These are phyloP conservation scores for Pulveroboletus sp. DNA, from an alignment of 768 basidiomycete genomes.

Conservation along the genomic window DNA sequence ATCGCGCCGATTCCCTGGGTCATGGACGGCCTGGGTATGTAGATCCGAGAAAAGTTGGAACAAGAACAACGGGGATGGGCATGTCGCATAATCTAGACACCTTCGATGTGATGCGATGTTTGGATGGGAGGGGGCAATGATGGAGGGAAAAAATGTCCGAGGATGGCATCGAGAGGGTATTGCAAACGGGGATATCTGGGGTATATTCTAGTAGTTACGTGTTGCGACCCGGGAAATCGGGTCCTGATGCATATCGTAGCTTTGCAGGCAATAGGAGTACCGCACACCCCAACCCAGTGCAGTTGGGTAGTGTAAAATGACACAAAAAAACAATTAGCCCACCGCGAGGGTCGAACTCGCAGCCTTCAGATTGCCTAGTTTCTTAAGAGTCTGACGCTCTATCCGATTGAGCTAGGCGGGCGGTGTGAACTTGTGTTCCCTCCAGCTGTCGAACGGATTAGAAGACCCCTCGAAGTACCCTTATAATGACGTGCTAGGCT, in stretches of 20 bases:
- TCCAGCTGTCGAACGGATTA: rapidly evolving
- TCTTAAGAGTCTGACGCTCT: slow-evolving; percentile 61
- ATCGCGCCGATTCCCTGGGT: not conserved
- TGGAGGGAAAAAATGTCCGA: not conserved
- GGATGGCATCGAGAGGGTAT: not conserved
- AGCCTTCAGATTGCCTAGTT: slow-evolving; percentile 50
- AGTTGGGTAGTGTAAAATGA: too few relatives aligned
- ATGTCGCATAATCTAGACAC: not conserved
- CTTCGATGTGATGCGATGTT: not conserved
- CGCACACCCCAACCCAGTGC: too few relatives aligned
- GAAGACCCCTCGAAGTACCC: too few relatives aligned
- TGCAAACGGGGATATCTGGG: too few relatives aligned
- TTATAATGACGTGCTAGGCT: too few relatives aligned
- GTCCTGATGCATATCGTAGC: too few relatives aligned
- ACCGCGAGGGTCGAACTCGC: slow-evolving; percentile 63
- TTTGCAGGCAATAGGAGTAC: too few relatives aligned
- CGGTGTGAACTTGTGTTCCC: slow-evolving; percentile 6
- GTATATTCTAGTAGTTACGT: too few relatives aligned
- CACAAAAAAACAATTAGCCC: slow-evolving; percentile 36
- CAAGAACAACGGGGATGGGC: not conserved
- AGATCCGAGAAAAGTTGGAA: too few relatives aligned
- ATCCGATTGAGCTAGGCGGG: slow-evolving; percentile 67
- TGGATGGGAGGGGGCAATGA: too few relatives aligned
- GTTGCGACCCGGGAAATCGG: too few relatives aligned
- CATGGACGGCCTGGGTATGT: not conserved